Evolutionary conservation across 805 yeast genomes (phyloP).

Genomic region (Teunomyces lycoperdinae): DNA sequence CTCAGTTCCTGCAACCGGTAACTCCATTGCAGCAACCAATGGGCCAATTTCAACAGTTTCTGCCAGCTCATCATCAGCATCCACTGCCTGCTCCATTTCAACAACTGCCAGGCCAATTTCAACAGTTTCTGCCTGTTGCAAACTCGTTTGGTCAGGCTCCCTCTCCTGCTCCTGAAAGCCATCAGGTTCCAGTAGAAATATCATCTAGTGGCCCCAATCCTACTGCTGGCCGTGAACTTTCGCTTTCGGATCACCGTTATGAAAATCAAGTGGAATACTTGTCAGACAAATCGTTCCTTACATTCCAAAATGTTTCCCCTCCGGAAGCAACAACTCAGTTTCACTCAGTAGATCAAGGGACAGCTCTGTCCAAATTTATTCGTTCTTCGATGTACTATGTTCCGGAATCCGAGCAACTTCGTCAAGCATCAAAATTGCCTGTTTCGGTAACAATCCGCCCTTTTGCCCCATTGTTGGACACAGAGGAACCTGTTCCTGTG

Average conservation of each 20-base stretch:
- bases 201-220: not conserved
- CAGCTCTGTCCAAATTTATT: conserved; percentile 75
- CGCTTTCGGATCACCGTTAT: conserved; percentile 16
- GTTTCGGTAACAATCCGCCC: conserved; percentile 81
- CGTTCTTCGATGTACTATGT: conserved; percentile 78
- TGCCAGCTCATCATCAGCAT: not conserved
- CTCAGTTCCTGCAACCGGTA: conserved; percentile 1
- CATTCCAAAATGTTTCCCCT: conserved; percentile 76
- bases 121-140: not conserved
- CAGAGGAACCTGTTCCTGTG: conserved; percentile 61
- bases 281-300: conserved; percentile 48
- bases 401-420: conserved; percentile 69
- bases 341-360: conserved; percentile 75
- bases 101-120: not conserved
- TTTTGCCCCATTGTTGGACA: conserved; percentile 59
- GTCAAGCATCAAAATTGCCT: conserved; percentile 72
- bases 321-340: conserved; percentile 78
- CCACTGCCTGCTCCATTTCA: not conserved
- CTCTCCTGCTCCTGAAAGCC: not conserved
- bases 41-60: not conserved
- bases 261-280: conserved; percentile 22
- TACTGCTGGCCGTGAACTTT: conserved; percentile 3
- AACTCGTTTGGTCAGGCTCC: not conserved
- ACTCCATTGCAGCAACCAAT: not conserved
- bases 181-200: not conserved